Base-by-base conservation (phyloP, 2,329 filamentous ascomycete genomes). In the Diplocarpon rosae region DNA sequence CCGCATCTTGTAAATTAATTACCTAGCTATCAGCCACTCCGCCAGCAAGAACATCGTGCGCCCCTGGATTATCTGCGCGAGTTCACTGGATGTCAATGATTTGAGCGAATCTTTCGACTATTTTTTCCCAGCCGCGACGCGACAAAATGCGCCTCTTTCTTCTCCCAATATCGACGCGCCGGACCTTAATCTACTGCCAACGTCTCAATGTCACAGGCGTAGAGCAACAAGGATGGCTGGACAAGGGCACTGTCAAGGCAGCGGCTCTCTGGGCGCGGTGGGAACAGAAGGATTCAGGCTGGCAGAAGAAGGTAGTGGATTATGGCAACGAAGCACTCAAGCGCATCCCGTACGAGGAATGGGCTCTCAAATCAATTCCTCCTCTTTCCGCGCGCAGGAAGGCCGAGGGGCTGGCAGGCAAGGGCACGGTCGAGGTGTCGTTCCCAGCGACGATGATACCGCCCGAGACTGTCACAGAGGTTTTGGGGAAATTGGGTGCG, bases 321-420 rank as follows among this genome's bases (percentile, higher is more conserved):
- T 93, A 90, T 64, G 92, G 92, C 45, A 95, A 98, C 66, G 70
- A 78, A 39, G 78, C 86, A 13, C 76, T 98, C 49, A 80, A 85
- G 56, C 78, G 86, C 51, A 94, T 98, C 58, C 85, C 92, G 2
- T 95, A 85, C 63, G 85, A 96, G 66, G 92, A 98, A 80, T 98
- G 92, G 92, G 88, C 86, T 0, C 72, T 98, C 54, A 96, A 96
- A 68, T 94, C 87, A 30, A 81, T 98, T 42, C 92, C 92, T 36
- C 82, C 89, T 16, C 70, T 94, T 55, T 86, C 80, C 34, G 69
- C 77, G 46, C 74, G 77, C 53, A 73, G 79, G 46, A 73, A 76
- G 54, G 69, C 75, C 39, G 78, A 85, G 42, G 78, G 84, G 55
- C 58, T 79, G 16, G 63, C 76, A 42, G 76, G 75, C 31, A 71